Conservation (phyloP, 1,284 basidiomycete species). For the Athelia sp. region DNA sequence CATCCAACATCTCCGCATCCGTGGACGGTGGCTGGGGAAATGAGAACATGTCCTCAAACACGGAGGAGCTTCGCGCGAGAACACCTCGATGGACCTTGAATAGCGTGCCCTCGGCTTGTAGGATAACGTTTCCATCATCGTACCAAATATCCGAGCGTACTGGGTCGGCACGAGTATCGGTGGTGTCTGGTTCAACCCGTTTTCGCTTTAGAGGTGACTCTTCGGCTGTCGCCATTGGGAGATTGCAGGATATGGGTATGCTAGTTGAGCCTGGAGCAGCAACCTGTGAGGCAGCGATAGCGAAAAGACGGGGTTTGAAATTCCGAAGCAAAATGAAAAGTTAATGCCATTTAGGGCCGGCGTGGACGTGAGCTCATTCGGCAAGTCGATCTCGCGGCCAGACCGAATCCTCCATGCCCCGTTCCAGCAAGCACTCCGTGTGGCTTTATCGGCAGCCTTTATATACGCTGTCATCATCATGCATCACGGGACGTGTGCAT, state of each 20-base stretch:
- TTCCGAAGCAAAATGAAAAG: too few relatives aligned
- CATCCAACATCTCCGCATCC: neutral
- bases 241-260: too few relatives aligned
- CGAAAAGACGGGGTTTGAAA: too few relatives aligned
- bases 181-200: too few relatives aligned
- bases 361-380: too few relatives aligned
- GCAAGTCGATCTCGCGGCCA: neutral
- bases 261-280: too few relatives aligned
- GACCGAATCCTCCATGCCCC: neutral
- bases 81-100: neutral
- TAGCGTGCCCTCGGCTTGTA: neutral
- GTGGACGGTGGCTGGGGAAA: neutral
- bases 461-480: conserved; percentile 7
- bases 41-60: neutral
- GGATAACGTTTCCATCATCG: neutral
- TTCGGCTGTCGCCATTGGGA: too few relatives aligned
- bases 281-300: too few relatives aligned
- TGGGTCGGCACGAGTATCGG: too few relatives aligned
- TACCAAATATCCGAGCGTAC: neutral
- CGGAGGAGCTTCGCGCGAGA: neutral
- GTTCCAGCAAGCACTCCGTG: neutral
- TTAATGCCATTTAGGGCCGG: too few relatives aligned
- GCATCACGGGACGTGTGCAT: conserved; percentile 13
- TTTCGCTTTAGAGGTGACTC: too few relatives aligned
- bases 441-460: neutral